phyloP scores from a whole-genome alignment of 768 basidiomycete species.

The Strobilomyces dryophilus region DNA sequence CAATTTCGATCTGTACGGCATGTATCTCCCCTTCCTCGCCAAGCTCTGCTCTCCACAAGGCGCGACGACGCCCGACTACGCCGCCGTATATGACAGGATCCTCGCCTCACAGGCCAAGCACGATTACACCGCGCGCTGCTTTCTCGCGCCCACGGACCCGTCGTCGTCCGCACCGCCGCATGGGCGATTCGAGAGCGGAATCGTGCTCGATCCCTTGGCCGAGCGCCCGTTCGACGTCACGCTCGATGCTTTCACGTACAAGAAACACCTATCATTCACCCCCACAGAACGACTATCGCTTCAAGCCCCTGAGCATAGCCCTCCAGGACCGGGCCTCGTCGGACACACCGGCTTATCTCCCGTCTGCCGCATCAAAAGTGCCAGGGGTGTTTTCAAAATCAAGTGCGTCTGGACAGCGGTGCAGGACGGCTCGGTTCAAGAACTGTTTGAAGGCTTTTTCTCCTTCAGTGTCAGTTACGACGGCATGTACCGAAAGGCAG shows the following conservation, averaged over 20 bases:
- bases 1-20: conserved; percentile 39
- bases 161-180: conserved; percentile 10
- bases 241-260: conserved; percentile 23
- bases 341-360: conserved; percentile 23
- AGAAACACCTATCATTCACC: conserved; percentile 26
- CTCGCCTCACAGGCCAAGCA: conserved; percentile 36
- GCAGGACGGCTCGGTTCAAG: conserved; percentile 19
- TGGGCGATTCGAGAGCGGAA: conserved; percentile 24
- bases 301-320: conserved; percentile 18
- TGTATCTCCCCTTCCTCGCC: conserved; percentile 35
- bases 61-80: conserved; percentile 24
- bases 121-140: conserved; percentile 34
- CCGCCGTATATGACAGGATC: conserved; percentile 32
- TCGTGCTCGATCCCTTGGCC: conserved; percentile 33
- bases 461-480: conserved; percentile 34
- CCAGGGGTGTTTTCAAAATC: conserved; percentile 34
- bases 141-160: conserved; percentile 15
- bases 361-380: conserved; percentile 31
- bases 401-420: conserved; percentile 32
- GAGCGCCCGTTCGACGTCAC: conserved; percentile 33
- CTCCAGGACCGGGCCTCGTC: conserved; percentile 26
- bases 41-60: conserved; percentile 30
- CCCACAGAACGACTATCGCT: conserved; percentile 25
- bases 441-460: conserved; percentile 39
- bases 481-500: conserved; percentile 32